Conservation (phyloP, 805 yeast species). For the Teunomyces aglyptinius region DNA sequence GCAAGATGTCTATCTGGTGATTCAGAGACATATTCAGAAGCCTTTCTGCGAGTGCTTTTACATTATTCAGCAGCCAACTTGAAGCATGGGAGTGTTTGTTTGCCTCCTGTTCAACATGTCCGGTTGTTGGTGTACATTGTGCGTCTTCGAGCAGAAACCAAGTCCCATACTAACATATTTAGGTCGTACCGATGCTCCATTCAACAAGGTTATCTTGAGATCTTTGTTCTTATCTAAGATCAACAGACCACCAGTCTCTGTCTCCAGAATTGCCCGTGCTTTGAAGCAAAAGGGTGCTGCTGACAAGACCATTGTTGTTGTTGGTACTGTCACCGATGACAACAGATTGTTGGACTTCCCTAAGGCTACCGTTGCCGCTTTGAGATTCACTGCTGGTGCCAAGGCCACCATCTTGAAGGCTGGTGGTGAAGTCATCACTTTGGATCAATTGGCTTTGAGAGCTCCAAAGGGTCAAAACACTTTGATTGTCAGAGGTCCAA, state of each 20-base stretch:
- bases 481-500: conserved; percentile 96
- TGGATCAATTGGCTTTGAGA: conserved; percentile 98
- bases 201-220: conserved; percentile 96
- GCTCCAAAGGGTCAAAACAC: conserved; percentile 99
- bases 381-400: conserved; percentile 99
- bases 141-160: conserved; percentile 48
- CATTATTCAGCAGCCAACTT: conserved; percentile 1
- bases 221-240: conserved; percentile 95
- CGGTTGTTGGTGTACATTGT: conserved; percentile 13
- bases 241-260: conserved; percentile 99
- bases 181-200: conserved; percentile 98
- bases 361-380: conserved; percentile 97
- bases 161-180: conserved; percentile 32
- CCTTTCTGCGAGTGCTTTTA: conserved; percentile 29
- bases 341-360: conserved; percentile 91
- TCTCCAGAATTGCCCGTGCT: conserved; percentile 85
- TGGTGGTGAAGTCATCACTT: conserved; percentile 99
- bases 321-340: conserved; percentile 99
- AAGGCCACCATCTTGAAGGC: conserved; percentile 95
- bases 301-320: conserved; percentile 93
- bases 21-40: conserved; percentile 7
- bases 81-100: neutral
- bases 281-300: conserved; percentile 79
- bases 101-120: neutral
- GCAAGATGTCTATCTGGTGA: conserved; percentile 12